A percentile compares a stretch with the other conserved stretches of the same genome.
Conservation (phyloP, 345 rosid genomes). For the Eucalyptus cloeziana region DNA sequence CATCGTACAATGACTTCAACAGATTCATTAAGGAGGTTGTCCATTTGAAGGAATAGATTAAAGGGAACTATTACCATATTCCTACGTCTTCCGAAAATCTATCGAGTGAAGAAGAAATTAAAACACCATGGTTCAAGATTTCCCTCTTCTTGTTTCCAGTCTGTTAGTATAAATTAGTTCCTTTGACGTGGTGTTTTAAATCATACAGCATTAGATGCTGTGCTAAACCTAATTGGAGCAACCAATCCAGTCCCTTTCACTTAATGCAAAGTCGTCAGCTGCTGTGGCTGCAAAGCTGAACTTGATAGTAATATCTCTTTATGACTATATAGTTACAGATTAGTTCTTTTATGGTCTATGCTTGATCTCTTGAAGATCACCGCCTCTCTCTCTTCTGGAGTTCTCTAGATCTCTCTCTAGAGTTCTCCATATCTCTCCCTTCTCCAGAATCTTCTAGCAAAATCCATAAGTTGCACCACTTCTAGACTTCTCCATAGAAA, state of each 20-base stretch:
- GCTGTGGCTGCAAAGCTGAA: background rate
- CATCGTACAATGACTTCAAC: background rate
- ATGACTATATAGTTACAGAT: background rate
- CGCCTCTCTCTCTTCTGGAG: no score
- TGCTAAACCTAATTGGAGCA: background rate
- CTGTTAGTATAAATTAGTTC: background rate
- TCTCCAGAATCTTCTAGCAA: no score
- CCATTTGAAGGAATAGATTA: background rate
- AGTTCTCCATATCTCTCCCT: no score
- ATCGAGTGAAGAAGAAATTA: background rate
- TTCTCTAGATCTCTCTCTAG: no score
- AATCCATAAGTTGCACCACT: no score
- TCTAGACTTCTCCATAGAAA: no score
- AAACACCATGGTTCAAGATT: background rate
- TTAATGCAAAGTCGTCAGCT: background rate
- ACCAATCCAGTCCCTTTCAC: background rate
- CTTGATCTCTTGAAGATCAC: no score
- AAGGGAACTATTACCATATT: background rate
- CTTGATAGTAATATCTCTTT: background rate
- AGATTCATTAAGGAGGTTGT: conserved; percentile 5
- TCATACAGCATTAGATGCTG: background rate
- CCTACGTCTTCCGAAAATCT: background rate
- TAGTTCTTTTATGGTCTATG: background rate
- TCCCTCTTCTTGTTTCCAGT: background rate
- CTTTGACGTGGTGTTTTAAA: background rate